Conservation (phyloP, 2,329 filamentous ascomycete species). For the Ophiostoma montium region DNA sequence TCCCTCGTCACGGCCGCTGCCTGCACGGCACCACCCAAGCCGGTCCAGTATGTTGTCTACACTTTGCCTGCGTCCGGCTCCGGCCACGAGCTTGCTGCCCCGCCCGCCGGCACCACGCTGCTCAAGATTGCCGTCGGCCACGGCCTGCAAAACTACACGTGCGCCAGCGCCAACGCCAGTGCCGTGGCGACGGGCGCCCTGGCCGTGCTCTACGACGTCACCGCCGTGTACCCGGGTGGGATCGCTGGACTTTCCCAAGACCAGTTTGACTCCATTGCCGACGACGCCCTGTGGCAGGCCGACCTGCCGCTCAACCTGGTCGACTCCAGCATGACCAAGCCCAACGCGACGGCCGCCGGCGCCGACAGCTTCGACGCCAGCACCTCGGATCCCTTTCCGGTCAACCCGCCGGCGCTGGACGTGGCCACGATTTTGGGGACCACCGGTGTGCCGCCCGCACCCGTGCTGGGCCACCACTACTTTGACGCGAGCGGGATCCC, state of each 20-base stretch:
- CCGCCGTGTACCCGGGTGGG: constrained; percentile 33
- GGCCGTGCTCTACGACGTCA: constrained; percentile 46
- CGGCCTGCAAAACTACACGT: constrained; percentile 58
- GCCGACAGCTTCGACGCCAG: constrained; percentile 26
- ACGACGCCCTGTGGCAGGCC: constrained; percentile 24
- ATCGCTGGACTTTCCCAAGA: constrained; percentile 21
- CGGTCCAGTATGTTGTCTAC: background rate
- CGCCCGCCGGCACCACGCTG: constrained; percentile 25
- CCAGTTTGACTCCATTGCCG: constrained; percentile 27
- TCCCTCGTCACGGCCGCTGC: background rate
- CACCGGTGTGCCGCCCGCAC: constrained; percentile 14
- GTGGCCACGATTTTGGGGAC: constrained; percentile 2
- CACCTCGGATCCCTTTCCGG: constrained; percentile 30
- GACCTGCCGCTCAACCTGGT: constrained; percentile 34
- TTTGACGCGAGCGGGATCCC: constrained; percentile 42
- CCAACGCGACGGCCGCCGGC: constrained; percentile 12
- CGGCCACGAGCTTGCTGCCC: constrained; percentile 27
- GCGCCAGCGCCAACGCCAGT: constrained; percentile 23
- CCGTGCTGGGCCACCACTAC: constrained; percentile 50
- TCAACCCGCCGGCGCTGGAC: constrained; percentile 18
- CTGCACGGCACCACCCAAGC: background rate
- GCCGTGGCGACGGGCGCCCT: constrained; percentile 34
- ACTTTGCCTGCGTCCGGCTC: background rate
- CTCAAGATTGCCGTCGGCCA: constrained; percentile 47
- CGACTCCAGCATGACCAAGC: constrained; percentile 17